phyloP scores from a whole-genome alignment of 306 rosid genomes.

The Acacia confusa region DNA sequence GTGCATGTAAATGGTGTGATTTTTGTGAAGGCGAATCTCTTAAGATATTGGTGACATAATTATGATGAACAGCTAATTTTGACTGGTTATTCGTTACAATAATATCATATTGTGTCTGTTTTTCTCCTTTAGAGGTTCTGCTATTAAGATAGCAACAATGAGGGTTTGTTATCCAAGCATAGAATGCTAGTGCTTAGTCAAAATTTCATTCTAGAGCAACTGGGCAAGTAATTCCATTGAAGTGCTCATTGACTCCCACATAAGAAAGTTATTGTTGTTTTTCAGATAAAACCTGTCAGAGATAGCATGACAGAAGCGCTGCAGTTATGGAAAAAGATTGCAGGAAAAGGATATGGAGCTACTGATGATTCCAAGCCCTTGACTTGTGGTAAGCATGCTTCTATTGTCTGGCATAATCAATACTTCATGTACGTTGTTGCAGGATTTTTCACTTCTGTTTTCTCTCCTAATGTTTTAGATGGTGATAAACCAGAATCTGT shows the following conservation, averaged over 20 bases:
- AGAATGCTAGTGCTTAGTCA: constrained; percentile 16
- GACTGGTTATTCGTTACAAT: constrained; percentile 9
- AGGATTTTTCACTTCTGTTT: constrained; percentile 32
- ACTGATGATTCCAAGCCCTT: constrained; percentile 51
- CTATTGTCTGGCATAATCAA: constrained; percentile 24
- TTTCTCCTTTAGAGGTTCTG: not conserved
- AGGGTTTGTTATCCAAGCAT: constrained; percentile 13
- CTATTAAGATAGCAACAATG: not conserved
- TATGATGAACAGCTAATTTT: not conserved
- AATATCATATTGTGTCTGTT: constrained; percentile 5
- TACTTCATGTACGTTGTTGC: constrained; percentile 8
- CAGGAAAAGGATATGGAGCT: constrained; percentile 74
- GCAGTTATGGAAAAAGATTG: constrained; percentile 82
- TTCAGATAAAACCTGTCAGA: constrained; percentile 92
- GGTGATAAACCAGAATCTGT: constrained; percentile 50
- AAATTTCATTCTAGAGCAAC: constrained; percentile 7
- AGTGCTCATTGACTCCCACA: constrained; percentile 1
- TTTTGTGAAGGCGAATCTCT: not conserved
- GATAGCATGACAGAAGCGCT: constrained; percentile 92
- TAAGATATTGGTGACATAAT: not conserved
- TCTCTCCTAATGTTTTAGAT: constrained; percentile 36
- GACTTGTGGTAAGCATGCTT: constrained; percentile 51
- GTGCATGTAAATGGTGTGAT: too few species aligned
- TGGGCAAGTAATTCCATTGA: constrained; percentile 26
- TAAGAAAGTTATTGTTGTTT: constrained; percentile 23